Conservation (phyloP, 2,329 filamentous ascomycete genomes). For the Diplodia mutila region DNA sequence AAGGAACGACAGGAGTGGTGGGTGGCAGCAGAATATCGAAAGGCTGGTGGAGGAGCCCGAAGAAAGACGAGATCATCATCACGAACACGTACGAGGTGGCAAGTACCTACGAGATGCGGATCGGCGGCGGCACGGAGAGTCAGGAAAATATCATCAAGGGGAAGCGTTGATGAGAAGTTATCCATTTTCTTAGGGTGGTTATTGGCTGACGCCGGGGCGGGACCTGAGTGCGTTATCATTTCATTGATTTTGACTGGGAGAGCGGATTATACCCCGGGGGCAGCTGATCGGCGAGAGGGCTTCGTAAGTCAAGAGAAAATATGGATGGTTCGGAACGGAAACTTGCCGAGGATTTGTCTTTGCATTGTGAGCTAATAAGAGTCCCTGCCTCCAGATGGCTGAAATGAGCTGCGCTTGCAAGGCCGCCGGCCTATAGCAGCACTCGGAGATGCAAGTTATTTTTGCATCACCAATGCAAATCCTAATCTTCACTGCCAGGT, state of each 20-base stretch:
- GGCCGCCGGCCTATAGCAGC: background rate
- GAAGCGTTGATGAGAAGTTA: background rate
- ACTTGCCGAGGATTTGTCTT: background rate
- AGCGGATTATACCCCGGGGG: background rate
- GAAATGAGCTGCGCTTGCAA: background rate
- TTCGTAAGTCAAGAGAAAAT: background rate
- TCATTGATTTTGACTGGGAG: background rate
- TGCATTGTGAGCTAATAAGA: background rate
- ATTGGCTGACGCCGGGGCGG: background rate
- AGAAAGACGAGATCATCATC: conserved; percentile 15
- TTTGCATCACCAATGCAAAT: background rate
- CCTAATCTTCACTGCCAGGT: background rate
- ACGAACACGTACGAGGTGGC: conserved; percentile 11
- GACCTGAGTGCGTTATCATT: background rate
- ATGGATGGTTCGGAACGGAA: background rate
- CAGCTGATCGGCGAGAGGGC: background rate
- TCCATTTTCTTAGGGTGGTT: background rate
- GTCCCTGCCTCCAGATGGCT: background rate
- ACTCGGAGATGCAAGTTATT: background rate
- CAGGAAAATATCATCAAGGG: conserved; percentile 2
- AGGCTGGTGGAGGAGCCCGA: background rate
- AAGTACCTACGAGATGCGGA: conserved; percentile 8
- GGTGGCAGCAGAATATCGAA: background rate
- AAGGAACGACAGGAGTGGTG: background rate
- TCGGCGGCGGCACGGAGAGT: background rate